Conservation (phyloP, 1,139 yeast genomes). For the Petasospora fabianii region DNA sequence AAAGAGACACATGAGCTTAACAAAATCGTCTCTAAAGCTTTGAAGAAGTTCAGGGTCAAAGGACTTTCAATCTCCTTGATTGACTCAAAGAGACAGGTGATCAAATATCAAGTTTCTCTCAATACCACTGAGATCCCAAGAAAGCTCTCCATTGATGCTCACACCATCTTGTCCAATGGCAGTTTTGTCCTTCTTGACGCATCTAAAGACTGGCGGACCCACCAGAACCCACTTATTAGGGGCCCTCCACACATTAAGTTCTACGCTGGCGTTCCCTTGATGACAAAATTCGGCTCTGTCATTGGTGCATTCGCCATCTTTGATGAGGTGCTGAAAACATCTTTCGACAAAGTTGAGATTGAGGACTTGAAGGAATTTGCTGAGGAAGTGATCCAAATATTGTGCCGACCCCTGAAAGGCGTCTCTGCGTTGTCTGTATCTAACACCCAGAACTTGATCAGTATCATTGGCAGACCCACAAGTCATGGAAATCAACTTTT, state of each 20-base stretch:
- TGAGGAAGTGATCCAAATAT: constrained; percentile 40
- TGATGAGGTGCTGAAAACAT: constrained; percentile 44
- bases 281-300: constrained; percentile 36
- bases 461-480: constrained; percentile 54
- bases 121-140: constrained; percentile 50
- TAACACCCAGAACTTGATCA: constrained; percentile 21
- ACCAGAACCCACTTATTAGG: constrained; percentile 56
- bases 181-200: constrained; percentile 56
- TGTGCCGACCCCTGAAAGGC: constrained; percentile 34
- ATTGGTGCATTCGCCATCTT: constrained; percentile 63
- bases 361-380: constrained; percentile 38
- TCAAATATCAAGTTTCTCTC: constrained; percentile 47
- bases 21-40: constrained; percentile 35
- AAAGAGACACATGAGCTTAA: constrained; percentile 39
- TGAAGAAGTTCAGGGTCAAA: constrained; percentile 38
- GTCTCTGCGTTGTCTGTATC: neutral
- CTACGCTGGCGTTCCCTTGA: constrained; percentile 61
- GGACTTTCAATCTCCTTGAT: constrained; percentile 60
- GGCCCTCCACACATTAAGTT: constrained; percentile 57
- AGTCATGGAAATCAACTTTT: constrained; percentile 31
- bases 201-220: constrained; percentile 63
- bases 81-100: constrained; percentile 43
- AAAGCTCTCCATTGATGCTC: constrained; percentile 59
- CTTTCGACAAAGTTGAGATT: constrained; percentile 37
- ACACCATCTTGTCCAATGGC: constrained; percentile 55